phyloP scores from a whole-genome alignment of 495 filamentous ascomycete genomes.

The Xylaria scruposa region DNA sequence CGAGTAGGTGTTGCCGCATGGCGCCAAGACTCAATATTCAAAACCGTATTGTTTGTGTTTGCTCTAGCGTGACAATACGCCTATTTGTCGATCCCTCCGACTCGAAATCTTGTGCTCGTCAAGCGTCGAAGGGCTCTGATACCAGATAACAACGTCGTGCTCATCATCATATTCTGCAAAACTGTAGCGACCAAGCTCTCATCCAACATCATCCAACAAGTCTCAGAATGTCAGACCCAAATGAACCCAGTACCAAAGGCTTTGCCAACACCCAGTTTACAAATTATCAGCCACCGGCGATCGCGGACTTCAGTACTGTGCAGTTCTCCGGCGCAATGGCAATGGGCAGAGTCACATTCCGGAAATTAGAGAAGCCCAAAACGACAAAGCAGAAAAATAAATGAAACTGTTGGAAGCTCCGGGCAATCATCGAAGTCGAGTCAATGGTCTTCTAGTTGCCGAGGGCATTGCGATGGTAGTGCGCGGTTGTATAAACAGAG shows the following conservation, averaged over 20 bases:
- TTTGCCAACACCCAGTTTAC: constrained; percentile 12
- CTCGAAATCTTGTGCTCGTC: neutral
- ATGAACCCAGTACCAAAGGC: neutral
- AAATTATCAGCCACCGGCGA: constrained; percentile 8
- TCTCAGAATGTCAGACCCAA: neutral
- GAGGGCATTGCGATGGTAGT: neutral
- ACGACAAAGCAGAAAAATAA: neutral
- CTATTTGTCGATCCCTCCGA: neutral
- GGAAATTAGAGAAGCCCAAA: constrained; percentile 10
- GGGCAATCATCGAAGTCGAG: neutral
- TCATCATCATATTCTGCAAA: neutral
- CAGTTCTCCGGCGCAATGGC: neutral
- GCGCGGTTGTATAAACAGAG: neutral
- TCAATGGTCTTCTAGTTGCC: neutral
- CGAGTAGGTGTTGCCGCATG: neutral
- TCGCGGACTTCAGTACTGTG: constrained; percentile 6
- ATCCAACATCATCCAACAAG: neutral
- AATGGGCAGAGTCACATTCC: constrained; percentile 4
- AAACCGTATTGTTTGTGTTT: neutral
- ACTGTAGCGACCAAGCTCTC: neutral
- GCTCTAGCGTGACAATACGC: neutral
- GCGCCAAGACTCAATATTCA: neutral
- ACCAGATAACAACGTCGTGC: neutral
- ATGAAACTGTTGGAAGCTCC: neutral
- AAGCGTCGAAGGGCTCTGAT: neutral